phyloP scores from a whole-genome alignment of 2,329 filamentous ascomycete species.

The Aspergillus puulaauensis region DNA sequence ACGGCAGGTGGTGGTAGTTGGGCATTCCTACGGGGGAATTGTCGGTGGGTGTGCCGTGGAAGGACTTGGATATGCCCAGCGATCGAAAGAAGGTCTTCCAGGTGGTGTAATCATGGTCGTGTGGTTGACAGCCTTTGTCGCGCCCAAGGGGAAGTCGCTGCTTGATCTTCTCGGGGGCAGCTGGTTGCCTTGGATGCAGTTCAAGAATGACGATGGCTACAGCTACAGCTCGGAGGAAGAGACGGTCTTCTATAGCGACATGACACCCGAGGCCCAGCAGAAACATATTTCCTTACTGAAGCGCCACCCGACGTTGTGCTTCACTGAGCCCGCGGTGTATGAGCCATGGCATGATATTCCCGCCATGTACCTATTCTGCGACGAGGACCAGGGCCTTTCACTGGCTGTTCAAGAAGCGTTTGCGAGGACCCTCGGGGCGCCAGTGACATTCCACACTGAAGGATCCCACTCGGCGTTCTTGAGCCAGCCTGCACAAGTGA shows the following conservation, averaged over 20 bases:
- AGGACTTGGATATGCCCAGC: neutral
- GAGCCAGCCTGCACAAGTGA: neutral
- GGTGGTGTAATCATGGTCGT: neutral
- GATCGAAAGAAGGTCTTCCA: neutral
- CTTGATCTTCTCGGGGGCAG: neutral
- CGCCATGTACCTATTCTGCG: neutral
- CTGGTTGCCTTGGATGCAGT: neutral
- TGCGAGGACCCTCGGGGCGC: neutral
- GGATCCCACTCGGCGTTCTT: neutral
- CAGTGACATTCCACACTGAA: neutral
- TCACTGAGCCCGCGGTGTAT: neutral
- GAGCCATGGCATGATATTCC: neutral
- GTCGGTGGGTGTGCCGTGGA: neutral
- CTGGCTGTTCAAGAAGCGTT: neutral
- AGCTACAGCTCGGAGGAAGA: neutral
- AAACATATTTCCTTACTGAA: neutral
- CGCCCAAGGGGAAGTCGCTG: neutral
- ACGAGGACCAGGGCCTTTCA: neutral
- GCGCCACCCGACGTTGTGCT: neutral
- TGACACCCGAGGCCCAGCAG: neutral
- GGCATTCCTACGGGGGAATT: constrained; percentile 8
- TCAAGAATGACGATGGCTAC: neutral
- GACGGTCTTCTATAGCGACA: constrained; percentile 5
- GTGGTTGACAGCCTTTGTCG: constrained; percentile 2
- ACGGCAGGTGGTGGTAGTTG: neutral